These are phyloP conservation scores for Lentinula raphanica DNA, from an alignment of 768 basidiomycete genomes.

Conservation along the genomic window DNA sequence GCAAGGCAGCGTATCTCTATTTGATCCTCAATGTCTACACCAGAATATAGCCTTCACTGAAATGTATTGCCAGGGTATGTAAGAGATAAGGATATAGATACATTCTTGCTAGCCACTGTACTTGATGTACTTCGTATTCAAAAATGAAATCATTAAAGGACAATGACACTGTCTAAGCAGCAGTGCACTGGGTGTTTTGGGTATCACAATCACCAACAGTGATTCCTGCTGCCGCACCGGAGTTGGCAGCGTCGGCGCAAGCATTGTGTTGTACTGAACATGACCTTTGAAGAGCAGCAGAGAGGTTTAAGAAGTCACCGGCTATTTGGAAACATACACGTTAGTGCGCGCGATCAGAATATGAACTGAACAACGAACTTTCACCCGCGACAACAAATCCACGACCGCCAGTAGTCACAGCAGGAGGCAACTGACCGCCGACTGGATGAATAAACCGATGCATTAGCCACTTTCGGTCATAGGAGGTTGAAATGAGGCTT, in stretches of 20 bases:
- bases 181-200: constrained; percentile 29
- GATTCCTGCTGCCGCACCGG: constrained; percentile 31
- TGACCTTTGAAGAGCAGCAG: constrained; percentile 48
- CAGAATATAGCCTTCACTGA: constrained; percentile 7
- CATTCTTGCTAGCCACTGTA: constrained; percentile 5
- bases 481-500: constrained; percentile 12
- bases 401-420: constrained; percentile 38
- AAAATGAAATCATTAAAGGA: not conserved
- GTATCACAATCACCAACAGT: constrained; percentile 25
- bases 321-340: not conserved
- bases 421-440: constrained; percentile 38
- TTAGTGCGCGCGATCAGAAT: not conserved
- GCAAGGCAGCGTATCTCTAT: too few relatives aligned
- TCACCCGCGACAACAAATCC: constrained; percentile 41
- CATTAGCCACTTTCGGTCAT: not conserved
- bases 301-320: constrained; percentile 36
- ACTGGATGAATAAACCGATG: constrained; percentile 21
- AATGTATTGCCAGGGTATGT: constrained; percentile 12
- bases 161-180: constrained; percentile 1
- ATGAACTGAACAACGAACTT: not conserved
- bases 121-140: not conserved
- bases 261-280: constrained; percentile 43
- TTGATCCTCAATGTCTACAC: too few relatives aligned
- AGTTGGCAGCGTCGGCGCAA: constrained; percentile 50
- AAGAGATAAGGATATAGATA: constrained; percentile 3